Evolutionary conservation across 2,329 filamentous ascomycete species (phyloP).

Genomic region (Fusarium pseudoanthophilum): DNA sequence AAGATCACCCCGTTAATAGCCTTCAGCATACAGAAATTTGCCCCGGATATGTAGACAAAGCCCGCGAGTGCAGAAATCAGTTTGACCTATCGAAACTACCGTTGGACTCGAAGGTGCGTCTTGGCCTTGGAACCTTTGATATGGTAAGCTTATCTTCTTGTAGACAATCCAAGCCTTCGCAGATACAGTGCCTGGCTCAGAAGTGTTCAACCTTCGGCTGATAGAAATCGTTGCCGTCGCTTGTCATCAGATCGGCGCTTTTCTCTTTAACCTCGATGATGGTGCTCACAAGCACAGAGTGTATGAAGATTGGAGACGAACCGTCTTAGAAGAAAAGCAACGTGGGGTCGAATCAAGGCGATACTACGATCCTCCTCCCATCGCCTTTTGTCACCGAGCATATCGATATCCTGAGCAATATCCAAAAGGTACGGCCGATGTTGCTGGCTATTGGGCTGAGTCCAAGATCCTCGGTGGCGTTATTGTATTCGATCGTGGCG

Average conservation of each 20-base stretch:
- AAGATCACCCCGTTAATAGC: neutral
- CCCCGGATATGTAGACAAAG: slow-evolving; percentile 10
- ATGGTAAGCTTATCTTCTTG: fast-evolving
- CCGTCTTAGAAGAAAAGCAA: neutral
- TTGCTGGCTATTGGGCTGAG: slow-evolving; percentile 25
- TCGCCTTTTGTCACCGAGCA: slow-evolving; percentile 2
- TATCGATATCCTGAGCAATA: slow-evolving; percentile 21
- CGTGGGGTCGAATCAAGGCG: neutral
- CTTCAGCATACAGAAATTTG: neutral
- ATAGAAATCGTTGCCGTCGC: slow-evolving; percentile 9
- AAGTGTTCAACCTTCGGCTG: neutral
- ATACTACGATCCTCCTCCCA: neutral
- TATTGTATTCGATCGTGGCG: slow-evolving; percentile 17
- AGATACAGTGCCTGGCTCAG: neutral
- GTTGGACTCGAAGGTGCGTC: fast-evolving
- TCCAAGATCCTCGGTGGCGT: slow-evolving; percentile 20
- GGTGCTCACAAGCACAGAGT: slow-evolving; percentile 14
- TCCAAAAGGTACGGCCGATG: slow-evolving; percentile 1
- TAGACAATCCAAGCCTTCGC: neutral
- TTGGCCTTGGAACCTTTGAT: fast-evolving
- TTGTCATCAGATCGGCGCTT: slow-evolving; percentile 25
- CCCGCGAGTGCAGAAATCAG: neutral
- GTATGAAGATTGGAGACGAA: slow-evolving; percentile 4
- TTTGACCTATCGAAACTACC: neutral
- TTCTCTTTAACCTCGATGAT: slow-evolving; percentile 10